These are phyloP conservation scores for Vicia faba DNA, from an alignment of 306 rosid genomes.

Conservation along the genomic window DNA sequence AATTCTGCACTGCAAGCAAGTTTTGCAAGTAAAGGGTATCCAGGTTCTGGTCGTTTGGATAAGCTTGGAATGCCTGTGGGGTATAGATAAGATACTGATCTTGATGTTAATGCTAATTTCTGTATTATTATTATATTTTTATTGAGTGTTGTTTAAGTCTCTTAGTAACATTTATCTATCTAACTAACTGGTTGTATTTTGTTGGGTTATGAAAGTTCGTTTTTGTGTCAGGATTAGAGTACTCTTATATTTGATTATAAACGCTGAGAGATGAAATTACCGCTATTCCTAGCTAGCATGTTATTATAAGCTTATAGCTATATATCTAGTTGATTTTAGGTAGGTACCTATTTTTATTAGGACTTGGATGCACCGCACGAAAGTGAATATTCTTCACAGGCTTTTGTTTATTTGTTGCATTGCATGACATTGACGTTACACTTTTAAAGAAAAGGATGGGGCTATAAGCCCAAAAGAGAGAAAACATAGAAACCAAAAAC, in stretches of 20 bases:
- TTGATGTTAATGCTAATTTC: constrained; percentile 1
- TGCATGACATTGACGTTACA: not conserved
- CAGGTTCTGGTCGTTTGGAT: constrained; percentile 95
- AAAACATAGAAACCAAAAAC: not conserved
- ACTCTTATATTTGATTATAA: not conserved
- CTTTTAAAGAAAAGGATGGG: not conserved
- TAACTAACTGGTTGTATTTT: not conserved
- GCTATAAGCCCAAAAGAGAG: not conserved
- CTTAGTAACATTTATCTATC: not conserved
- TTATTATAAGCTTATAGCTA: not conserved
- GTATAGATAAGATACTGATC: constrained; percentile 60
- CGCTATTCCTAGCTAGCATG: not conserved
- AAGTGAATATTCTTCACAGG: not conserved
- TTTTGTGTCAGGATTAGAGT: not conserved
- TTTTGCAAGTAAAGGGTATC: constrained; percentile 72
- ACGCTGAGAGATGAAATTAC: not conserved
- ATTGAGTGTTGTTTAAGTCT: constrained; percentile 1
- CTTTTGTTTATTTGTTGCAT: not conserved
- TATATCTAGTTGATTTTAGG: not conserved
- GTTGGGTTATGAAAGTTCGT: constrained; percentile 5
- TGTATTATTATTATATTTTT: not conserved
- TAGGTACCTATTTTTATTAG: not conserved
- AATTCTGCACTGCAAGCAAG: constrained; percentile 57
- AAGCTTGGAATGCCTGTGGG: constrained; percentile 92
- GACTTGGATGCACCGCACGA: not conserved